Evolutionary conservation across 2,329 filamentous ascomycete species (phyloP).

Genomic region (Madurella fahalii): DNA sequence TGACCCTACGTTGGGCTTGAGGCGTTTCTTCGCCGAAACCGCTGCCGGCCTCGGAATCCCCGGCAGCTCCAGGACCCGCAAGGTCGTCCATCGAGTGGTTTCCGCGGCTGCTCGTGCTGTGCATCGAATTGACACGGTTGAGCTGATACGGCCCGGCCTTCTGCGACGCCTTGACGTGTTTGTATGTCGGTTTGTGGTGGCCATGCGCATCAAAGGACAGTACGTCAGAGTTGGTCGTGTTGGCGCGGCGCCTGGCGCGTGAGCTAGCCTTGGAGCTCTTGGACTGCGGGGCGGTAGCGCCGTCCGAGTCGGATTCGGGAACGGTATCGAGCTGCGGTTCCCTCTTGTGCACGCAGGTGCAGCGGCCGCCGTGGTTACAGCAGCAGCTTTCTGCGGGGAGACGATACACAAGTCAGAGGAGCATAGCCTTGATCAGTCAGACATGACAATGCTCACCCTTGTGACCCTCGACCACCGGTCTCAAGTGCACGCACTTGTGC

Average conservation of each 20-base stretch:
- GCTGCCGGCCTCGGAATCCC: slow-evolving; percentile 36
- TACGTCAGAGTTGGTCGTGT: slow-evolving; percentile 59
- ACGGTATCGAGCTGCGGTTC: slow-evolving; percentile 58
- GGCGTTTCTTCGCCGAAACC: slow-evolving; percentile 35
- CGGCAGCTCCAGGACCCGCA: slow-evolving; percentile 37
- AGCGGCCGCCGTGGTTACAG: slow-evolving; percentile 65
- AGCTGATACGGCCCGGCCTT: slow-evolving; percentile 61
- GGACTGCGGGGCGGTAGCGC: slow-evolving; percentile 34
- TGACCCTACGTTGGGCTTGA: slow-evolving; percentile 49
- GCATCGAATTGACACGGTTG: slow-evolving; percentile 54
- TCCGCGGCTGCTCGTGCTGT: slow-evolving; percentile 48
- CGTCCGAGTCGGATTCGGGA: slow-evolving; percentile 59
- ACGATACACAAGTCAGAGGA: slow-evolving; percentile 30
- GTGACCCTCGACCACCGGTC: slow-evolving; percentile 54
- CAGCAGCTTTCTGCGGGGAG: slow-evolving; percentile 57
- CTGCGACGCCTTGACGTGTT: slow-evolving; percentile 57
- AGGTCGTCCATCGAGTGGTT: slow-evolving; percentile 45
- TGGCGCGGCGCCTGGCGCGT: slow-evolving; percentile 41
- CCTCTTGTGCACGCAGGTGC: slow-evolving; percentile 62
- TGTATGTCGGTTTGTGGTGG: slow-evolving; percentile 59
- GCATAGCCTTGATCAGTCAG: slow-evolving; percentile 23
- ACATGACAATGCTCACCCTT: slow-evolving; percentile 47
- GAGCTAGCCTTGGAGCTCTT: slow-evolving; percentile 38
- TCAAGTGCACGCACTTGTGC: slow-evolving; percentile 62
- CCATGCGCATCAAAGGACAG: slow-evolving; percentile 60